Conservation (phyloP, 495 filamentous ascomycete genomes). For the Astrothelium macrocarpum region DNA sequence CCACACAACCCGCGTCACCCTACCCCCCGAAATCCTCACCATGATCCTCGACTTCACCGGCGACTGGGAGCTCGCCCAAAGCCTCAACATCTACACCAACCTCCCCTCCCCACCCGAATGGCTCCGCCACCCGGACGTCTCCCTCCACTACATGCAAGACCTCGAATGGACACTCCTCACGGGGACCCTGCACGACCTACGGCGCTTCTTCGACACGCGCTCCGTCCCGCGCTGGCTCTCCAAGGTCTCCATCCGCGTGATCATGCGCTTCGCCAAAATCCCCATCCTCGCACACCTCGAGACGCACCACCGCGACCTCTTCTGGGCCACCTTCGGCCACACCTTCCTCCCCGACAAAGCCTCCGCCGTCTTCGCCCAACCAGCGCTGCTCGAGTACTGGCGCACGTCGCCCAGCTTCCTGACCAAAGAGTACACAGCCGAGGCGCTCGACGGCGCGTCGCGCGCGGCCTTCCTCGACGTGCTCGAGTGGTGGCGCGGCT, state of each 20-base stretch:
- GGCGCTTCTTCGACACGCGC: conserved; percentile 53
- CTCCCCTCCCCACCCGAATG: conserved; percentile 66
- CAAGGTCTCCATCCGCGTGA: conserved; percentile 70
- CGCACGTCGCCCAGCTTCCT: conserved; percentile 63
- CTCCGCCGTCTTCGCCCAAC: conserved; percentile 74
- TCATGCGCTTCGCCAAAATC: conserved; percentile 79
- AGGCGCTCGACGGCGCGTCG: conserved; percentile 80
- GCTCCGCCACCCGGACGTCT: conserved; percentile 38
- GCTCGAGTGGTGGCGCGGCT: conserved; percentile 83
- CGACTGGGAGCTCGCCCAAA: conserved; percentile 82
- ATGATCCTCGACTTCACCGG: conserved; percentile 72
- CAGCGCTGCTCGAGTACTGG: conserved; percentile 85
- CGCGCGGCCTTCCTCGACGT: conserved; percentile 73
- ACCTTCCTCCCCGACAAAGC: conserved; percentile 77
- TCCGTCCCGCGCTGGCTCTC: conserved; percentile 64
- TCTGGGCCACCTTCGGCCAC: conserved; percentile 71
- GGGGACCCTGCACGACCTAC: conserved; percentile 54
- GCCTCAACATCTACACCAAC: conserved; percentile 68
- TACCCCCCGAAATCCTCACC: conserved; percentile 83
- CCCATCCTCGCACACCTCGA: conserved; percentile 75
- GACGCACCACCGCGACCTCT: conserved; percentile 62
- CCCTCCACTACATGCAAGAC: conserved; percentile 41
- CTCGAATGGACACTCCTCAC: conserved; percentile 78
- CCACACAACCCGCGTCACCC: conserved; percentile 9
- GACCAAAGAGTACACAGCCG: conserved; percentile 65